Evolutionary conservation across 2,329 filamentous ascomycete genomes (phyloP).

Genomic region (Microdochium trichocladiopsis): DNA sequence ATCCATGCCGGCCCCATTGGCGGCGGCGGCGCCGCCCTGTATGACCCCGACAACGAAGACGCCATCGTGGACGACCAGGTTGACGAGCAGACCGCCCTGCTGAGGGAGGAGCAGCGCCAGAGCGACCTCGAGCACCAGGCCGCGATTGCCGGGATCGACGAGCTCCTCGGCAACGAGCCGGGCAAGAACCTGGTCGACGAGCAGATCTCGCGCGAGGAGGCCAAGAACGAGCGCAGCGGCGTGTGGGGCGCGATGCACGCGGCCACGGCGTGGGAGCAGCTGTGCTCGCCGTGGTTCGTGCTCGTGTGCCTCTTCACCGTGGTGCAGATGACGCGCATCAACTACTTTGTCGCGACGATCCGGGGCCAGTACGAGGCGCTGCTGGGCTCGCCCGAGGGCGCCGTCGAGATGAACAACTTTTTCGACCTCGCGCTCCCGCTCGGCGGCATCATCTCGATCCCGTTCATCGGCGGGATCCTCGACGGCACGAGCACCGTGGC

Average conservation of each 20-base stretch:
- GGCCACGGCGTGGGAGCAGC: constrained; percentile 62
- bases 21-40: constrained; percentile 16
- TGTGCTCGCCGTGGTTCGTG: constrained; percentile 75
- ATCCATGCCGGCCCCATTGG: constrained; percentile 40
- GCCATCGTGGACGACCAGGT: constrained; percentile 45
- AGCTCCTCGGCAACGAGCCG: constrained; percentile 51
- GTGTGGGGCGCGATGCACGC: constrained; percentile 86
- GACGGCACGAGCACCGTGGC: constrained; percentile 68
- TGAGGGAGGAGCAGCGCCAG: constrained; percentile 48
- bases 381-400: constrained; percentile 52
- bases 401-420: constrained; percentile 68
- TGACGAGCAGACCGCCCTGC: constrained; percentile 48
- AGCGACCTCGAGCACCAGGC: constrained; percentile 37
- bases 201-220: constrained; percentile 60
- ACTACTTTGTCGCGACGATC: constrained; percentile 88
- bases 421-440: constrained; percentile 83
- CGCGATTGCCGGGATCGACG: constrained; percentile 64
- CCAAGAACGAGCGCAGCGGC: constrained; percentile 62
- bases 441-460: constrained; percentile 77
- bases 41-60: constrained; percentile 16
- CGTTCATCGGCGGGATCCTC: constrained; percentile 75
- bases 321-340: constrained; percentile 74
- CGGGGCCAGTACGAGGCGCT: constrained; percentile 75
- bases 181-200: constrained; percentile 28
- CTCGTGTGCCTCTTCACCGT: constrained; percentile 77